Evolutionary conservation across 2,329 filamentous ascomycete genomes (phyloP).

Genomic region (Verticillium zaregamsianum): DNA sequence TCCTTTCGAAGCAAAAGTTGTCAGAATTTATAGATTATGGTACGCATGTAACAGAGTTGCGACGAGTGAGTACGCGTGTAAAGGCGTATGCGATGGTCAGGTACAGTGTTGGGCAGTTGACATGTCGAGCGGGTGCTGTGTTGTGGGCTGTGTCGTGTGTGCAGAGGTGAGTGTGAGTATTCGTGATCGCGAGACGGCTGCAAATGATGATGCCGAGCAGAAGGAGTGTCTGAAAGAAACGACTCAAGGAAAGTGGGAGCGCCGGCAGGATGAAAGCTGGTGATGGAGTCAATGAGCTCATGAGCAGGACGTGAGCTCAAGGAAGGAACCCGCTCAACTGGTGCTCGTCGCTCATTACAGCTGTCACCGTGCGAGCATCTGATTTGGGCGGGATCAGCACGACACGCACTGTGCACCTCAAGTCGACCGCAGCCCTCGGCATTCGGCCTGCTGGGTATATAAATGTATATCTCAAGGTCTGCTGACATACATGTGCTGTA

Average conservation of each 20-base stretch:
- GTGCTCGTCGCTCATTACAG: not conserved
- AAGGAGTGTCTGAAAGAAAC: not conserved
- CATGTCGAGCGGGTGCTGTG: too few relatives aligned
- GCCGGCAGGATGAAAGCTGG: not conserved
- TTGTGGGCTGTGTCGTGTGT: too few relatives aligned
- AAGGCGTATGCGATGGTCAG: not conserved
- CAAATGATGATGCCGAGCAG: too few relatives aligned
- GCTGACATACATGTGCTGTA: too few relatives aligned
- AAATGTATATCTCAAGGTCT: too few relatives aligned
- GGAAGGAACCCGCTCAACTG: not conserved
- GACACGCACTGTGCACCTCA: too few relatives aligned
- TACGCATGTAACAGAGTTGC: not conserved
- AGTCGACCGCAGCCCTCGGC: not conserved
- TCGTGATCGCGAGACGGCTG: too few relatives aligned
- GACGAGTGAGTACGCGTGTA: not conserved
- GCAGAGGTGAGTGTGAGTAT: too few relatives aligned
- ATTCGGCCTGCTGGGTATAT: too few relatives aligned
- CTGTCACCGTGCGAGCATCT: not conserved
- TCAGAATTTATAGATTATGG: not conserved
- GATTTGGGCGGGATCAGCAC: too few relatives aligned
- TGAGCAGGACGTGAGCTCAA: not conserved
- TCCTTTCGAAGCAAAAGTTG: not conserved
- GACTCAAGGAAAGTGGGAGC: not conserved
- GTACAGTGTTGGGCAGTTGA: too few relatives aligned
- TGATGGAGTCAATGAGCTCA: not conserved